Conservation (phyloP, 306 rosid genomes). For the Begonia loranthoides region DNA sequence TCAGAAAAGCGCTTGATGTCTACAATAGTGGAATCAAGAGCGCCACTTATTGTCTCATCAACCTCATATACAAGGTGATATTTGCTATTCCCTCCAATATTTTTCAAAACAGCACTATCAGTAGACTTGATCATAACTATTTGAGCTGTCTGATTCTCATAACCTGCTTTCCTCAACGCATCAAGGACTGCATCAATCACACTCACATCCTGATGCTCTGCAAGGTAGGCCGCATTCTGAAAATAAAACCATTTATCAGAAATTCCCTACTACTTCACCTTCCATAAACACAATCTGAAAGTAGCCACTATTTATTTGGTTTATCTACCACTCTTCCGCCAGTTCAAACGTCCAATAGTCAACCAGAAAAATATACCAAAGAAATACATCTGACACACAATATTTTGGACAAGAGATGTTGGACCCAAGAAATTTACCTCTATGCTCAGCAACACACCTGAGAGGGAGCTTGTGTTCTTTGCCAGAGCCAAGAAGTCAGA, state of each 20-base stretch:
- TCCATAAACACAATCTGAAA: too few relatives aligned
- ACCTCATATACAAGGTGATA: constrained; percentile 61
- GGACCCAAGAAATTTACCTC: constrained; percentile 33
- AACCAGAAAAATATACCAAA: background rate
- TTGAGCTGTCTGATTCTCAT: constrained; percentile 31
- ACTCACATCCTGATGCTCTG: constrained; percentile 24
- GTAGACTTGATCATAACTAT: constrained; percentile 69
- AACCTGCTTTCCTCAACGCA: constrained; percentile 54
- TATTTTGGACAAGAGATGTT: too few relatives aligned
- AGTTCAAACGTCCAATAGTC: too few relatives aligned
- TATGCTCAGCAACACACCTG: constrained; percentile 56
- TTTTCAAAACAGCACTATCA: constrained; percentile 49
- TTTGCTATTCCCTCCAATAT: constrained; percentile 38
- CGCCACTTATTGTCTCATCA: constrained; percentile 38
- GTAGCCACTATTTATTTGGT: too few relatives aligned
- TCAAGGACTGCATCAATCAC: constrained; percentile 37
- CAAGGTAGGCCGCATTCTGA: constrained; percentile 75
- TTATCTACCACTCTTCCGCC: too few relatives aligned
- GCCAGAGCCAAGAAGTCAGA: constrained; percentile 70
- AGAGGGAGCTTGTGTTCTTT: constrained; percentile 45
- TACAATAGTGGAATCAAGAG: constrained; percentile 20
- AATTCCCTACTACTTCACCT: too few relatives aligned
- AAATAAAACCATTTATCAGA: too few relatives aligned
- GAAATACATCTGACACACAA: too few relatives aligned
- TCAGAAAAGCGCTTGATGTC: constrained; percentile 62